These are phyloP conservation scores for Calocybe gambosa DNA, from an alignment of 1,284 basidiomycete genomes.

Conservation along the genomic window DNA sequence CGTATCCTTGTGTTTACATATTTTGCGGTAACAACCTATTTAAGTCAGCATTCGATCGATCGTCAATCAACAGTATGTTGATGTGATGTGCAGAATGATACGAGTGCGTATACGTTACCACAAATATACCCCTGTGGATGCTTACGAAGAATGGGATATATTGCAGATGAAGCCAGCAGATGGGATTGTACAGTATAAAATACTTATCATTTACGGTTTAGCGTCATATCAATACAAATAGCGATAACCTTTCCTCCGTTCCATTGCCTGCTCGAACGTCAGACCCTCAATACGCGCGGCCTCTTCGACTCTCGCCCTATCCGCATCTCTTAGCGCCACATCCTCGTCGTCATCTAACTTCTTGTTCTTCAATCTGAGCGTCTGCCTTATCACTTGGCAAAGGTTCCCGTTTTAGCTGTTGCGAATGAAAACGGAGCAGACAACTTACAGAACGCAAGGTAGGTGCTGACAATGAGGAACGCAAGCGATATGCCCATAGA, in stretches of 20 bases:
- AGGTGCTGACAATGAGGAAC: slow-evolving; percentile 30
- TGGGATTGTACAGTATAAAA: no score
- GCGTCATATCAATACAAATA: slow-evolving; percentile 42
- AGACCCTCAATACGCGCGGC: slow-evolving; percentile 45
- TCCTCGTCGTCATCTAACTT: slow-evolving; percentile 39
- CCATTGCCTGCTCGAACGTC: slow-evolving; percentile 45
- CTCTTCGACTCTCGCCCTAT: slow-evolving; percentile 38
- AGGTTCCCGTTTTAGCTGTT: no score
- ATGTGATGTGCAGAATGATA: no score
- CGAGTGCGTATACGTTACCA: no score
- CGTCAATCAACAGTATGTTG: no score
- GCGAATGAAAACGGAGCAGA: background rate
- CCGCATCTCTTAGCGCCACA: slow-evolving; percentile 32
- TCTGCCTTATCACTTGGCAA: slow-evolving; percentile 42
- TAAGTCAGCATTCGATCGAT: no score
- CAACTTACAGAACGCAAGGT: slow-evolving; percentile 32
- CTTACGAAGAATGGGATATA: no score
- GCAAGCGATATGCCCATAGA: slow-evolving; percentile 44
- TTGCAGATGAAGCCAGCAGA: no score
- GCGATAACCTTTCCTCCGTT: slow-evolving; percentile 41
- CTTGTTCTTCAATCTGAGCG: slow-evolving; percentile 40
- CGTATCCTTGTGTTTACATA: no score
- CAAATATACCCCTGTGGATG: no score
- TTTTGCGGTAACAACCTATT: no score
- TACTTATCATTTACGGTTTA: no score